Evolutionary conservation across 2,329 filamentous ascomycete species (phyloP), one percentile per base, ranked within the genome.

Genomic region (Pseudopyrenochaeta lycopersici): DNA sequence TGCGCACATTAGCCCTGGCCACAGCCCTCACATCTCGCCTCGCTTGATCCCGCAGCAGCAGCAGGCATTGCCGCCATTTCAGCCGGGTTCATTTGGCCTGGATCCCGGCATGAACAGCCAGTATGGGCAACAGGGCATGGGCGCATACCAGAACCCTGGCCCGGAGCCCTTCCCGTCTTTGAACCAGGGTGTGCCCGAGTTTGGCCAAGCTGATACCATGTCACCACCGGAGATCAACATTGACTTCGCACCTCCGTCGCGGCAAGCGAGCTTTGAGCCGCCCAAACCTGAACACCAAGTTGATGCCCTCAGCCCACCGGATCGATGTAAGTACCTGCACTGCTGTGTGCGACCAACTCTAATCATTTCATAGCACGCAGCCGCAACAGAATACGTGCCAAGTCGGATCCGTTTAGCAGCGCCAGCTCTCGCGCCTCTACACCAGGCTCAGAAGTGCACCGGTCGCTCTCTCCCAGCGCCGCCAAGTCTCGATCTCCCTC

Each of bases 191-290:
- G 77, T 77, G 20, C 73, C 77, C 27, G 90, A 93, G 52, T 84
- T 90, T 71, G 85, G 86, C 5, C 87, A 85, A 70, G 86, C 85
- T 40, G 85, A 88, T 44, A 84, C 90, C 63, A 95, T 96, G 88
- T 90, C 89, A 3, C 91, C 93, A n/a, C 93, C 93, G 0, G 91
- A 93, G 46, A 97, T 97, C 76, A 96, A 95, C 71, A 95, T 97
- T 65, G 91, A 97, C 72, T 92, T 91, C 74, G 93, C 92, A 14
- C 93, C 93, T 20, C 88, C 88, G 7, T 85, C 90, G 46, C 80
- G 84, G 52, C 85, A 85, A 66, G 84, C 82, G 47, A 86, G 82
- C 63, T 89, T 90, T 70, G 89, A 89, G 58, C 84, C 85, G 23
- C 81, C 84, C 17, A 91, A 90, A 68, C 77, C 83, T 27, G 81